Base-by-base conservation (phyloP, 2,329 filamentous ascomycete genomes). In the Penicillium hordei region DNA sequence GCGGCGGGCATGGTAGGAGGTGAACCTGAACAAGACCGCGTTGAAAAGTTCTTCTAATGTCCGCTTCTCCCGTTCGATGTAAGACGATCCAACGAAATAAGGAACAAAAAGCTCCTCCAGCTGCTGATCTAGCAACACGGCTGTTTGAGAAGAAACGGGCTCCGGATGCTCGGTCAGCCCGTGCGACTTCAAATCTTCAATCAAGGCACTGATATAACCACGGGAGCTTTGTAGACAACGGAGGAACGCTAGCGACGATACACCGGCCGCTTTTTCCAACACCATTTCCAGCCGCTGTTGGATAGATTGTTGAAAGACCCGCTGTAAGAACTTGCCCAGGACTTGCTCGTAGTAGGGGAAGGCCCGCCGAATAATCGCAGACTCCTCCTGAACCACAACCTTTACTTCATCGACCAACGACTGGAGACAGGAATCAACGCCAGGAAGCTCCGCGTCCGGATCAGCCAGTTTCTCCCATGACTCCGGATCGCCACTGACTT, bases 341-440 rank as follows among this genome's bases (percentile, higher is more conserved):
- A 99, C 94, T 59, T 93, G 93, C 68, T 99, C 94, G 66, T 96
- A 93, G 73, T 93, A 97, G 0, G 94, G 94, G 70, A 99, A 99
- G 0, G 94, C 93, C 51, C 92, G 86, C 75, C 94, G 96, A 73
- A 99, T 97, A 73, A 97, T 96, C 65, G 91, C 90, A 10, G 93
- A 97, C 71, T 99, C 94, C 69, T 97, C 93, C 72, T 97, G 93
- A 76, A 97, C 92, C 45, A 97, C 91, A 45, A 97, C 89, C 74
- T 89, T 91, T 68, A 97, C 93, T 74, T 99, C 94, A 67, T 97
- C 93, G 34, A 97, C 82, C 27, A 99, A 81, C 5, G 91, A 93
- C 76, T 97, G 93, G 55, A 99, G 78, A 67, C 91, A 96, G 4
- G 91, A 89, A 73, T 99, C 94, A 25, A 99, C 89, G 8, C 91